Evolutionary conservation across 106 monocot species (phyloP).

Genomic region (Chionographis japonica): DNA sequence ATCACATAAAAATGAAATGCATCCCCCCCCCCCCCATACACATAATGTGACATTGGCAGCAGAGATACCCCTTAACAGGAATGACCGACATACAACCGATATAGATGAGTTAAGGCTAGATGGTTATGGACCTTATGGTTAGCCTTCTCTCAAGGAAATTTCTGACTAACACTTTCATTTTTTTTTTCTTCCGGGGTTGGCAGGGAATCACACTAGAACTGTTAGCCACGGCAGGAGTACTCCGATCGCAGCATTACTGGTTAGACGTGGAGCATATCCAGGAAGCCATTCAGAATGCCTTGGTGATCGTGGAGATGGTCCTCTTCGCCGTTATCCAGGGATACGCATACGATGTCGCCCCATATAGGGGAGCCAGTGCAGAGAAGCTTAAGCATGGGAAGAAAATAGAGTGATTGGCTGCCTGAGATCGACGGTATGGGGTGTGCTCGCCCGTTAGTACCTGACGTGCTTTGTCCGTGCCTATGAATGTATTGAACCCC

Average conservation of each 20-base stretch:
- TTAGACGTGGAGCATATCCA: conserved; percentile 92
- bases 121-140: not conserved
- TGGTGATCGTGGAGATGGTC: conserved; percentile 92
- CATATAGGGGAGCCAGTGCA: conserved; percentile 61
- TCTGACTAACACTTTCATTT: not conserved
- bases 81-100: too few relatives aligned
- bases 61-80: too few relatives aligned
- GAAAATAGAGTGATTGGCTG: conserved; percentile 54
- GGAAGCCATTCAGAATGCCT: conserved; percentile 79
- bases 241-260: conserved; percentile 91
- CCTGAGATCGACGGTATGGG: too few relatives aligned
- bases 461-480: too few relatives aligned
- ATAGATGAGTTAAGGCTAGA: too few relatives aligned
- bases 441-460: not conserved
- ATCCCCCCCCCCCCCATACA: too few relatives aligned
- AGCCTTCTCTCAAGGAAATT: not conserved
- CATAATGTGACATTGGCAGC: too few relatives aligned
- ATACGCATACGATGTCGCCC: conserved; percentile 75
- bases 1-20: too few relatives aligned
- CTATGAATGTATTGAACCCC: too few relatives aligned
- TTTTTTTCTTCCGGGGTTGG: not conserved
- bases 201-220: conserved; percentile 78
- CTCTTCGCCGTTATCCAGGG: conserved; percentile 82
- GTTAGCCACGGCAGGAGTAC: conserved; percentile 56
- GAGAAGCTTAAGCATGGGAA: conserved; percentile 46